Base-by-base conservation (phyloP, 768 basidiomycete species). In the Podaxis rugospora region DNA sequence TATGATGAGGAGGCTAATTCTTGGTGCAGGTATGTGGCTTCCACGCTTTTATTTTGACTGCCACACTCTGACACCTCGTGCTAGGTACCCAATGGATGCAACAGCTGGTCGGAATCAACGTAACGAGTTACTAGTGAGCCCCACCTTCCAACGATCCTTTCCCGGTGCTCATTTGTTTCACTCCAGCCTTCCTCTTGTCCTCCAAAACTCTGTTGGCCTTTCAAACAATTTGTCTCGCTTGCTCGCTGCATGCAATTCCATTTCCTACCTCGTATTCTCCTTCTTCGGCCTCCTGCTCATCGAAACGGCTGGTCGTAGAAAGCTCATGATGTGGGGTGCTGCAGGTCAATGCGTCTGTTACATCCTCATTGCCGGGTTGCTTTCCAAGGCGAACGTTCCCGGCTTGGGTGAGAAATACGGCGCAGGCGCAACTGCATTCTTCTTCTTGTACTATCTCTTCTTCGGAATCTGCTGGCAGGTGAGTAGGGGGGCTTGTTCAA, bases 381-480 rank as follows among this genome's bases (percentile, higher is more conserved):
- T 82, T 27, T 73, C 79, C 0, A 74, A 73, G 18, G 64, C 76
- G 14, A 65, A 67, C 27, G 70, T 73, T 64, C 64, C 74, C 3
- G 63, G 55, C 3, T 64, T 69, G 37, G 78, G 77, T 0, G 58
- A 62, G 3, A 70, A 67, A 23, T 82, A 73, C 53, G 79, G 78
- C 7, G 76, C 76, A 0, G 79, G 73, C 1, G 79, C 80, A 11
- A 81, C 79, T 0, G 69, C 75, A 2, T 82, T 82, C 62, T 81
- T 82, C 69, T 82, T 82, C 64, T 58, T 78, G 9, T 82, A 82
- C 64, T 81, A 82, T 54, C 66, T 82, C 0, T 80, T 80, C 69
- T 82, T 81, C 65, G 80, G 80, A 5, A 75, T 82, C 42, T 80
- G 79, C 59, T 82, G 81, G 81, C 81, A 81, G 78, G 80, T 78